Conservation (phyloP, 2,329 filamentous ascomycete species). For the Conoideocrella luteorostrata region DNA sequence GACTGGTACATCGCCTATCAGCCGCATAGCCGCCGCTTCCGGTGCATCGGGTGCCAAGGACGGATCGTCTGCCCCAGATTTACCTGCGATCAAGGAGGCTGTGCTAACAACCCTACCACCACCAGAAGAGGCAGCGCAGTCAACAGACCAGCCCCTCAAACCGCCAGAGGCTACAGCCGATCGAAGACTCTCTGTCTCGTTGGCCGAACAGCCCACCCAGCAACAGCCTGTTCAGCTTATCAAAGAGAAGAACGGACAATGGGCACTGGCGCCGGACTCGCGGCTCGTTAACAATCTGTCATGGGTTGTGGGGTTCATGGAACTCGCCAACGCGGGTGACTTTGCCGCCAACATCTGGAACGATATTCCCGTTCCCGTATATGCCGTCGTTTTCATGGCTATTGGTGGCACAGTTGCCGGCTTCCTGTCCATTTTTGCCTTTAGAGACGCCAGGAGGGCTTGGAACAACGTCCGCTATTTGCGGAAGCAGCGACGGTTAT, state of each 20-base stretch:
- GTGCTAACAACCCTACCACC: neutral
- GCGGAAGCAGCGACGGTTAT: conserved; percentile 29
- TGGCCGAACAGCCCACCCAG: conserved; percentile 1
- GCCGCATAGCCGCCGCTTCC: neutral
- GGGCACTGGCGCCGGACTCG: conserved; percentile 9
- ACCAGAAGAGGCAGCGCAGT: neutral
- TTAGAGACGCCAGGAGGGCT: conserved; percentile 36
- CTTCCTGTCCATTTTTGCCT: conserved; percentile 36
- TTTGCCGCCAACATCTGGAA: conserved; percentile 56
- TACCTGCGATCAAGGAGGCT: conserved; percentile 6
- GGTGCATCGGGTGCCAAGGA: conserved; percentile 2
- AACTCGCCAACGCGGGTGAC: conserved; percentile 49
- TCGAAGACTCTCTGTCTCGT: neutral
- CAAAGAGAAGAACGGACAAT: conserved; percentile 8
- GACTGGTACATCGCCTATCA: too few species aligned
- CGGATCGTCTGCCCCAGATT: neutral
- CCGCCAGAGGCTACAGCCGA: neutral
- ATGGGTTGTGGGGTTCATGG: conserved; percentile 40
- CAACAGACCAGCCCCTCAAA: neutral
- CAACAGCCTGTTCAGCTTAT: conserved; percentile 11
- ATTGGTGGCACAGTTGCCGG: conserved; percentile 43
- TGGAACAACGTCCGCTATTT: conserved; percentile 41
- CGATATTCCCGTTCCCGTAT: conserved; percentile 39
- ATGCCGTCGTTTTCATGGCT: conserved; percentile 45
- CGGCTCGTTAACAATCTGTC: conserved; percentile 23